These are phyloP conservation scores for Ramichloridium luteum DNA, from an alignment of 2,329 filamentous ascomycete species.

Conservation along the genomic window DNA sequence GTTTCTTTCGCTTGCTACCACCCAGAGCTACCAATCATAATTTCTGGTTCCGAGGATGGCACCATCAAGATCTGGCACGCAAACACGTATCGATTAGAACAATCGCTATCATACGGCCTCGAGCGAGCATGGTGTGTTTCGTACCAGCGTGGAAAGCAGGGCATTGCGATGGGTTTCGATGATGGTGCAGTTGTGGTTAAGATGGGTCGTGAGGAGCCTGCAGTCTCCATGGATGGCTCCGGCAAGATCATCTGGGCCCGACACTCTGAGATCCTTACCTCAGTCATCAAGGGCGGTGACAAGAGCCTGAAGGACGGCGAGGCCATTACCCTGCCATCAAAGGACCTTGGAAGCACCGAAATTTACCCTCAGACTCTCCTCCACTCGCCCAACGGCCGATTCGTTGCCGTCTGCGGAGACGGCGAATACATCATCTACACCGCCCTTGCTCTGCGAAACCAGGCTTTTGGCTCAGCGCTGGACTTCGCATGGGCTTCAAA, in stretches of 20 bases:
- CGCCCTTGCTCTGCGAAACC: constrained; percentile 89
- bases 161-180: constrained; percentile 90
- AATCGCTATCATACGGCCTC: constrained; percentile 88
- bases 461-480: constrained; percentile 86
- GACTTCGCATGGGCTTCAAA: constrained; percentile 97
- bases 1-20: constrained; percentile 98
- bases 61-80: constrained; percentile 98
- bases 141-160: constrained; percentile 88
- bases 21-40: constrained; percentile 90
- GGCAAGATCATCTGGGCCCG: constrained; percentile 94
- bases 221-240: constrained; percentile 91
- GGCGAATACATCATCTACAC: constrained; percentile 99
- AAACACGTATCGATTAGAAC: constrained; percentile 91
- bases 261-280: constrained; percentile 88
- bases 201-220: constrained; percentile 92
- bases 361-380: constrained; percentile 89
- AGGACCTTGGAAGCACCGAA: constrained; percentile 92
- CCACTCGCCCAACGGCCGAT: constrained; percentile 91
- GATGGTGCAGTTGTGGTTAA: constrained; percentile 97
- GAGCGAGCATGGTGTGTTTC: constrained; percentile 97
- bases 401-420: constrained; percentile 83
- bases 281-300: constrained; percentile 89
- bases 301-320: constrained; percentile 74
- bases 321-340: constrained; percentile 73
- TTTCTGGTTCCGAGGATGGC: constrained; percentile 94